Conservation (phyloP, 805 yeast species). For the Groenewaldozyma tartarivorans region DNA sequence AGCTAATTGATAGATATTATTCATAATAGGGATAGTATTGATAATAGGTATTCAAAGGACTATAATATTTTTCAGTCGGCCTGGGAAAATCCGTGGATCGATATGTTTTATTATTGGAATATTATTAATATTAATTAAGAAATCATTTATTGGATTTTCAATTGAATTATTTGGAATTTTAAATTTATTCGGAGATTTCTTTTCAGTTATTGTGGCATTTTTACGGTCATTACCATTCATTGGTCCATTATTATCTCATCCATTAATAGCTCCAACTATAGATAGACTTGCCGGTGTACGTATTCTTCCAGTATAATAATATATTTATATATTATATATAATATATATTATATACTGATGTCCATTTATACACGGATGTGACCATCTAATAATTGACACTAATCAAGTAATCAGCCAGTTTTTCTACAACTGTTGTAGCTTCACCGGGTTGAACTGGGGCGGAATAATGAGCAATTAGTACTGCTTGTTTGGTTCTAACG, state of each 20-base stretch:
- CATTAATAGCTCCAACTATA: slow-evolving; percentile 65
- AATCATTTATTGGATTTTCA: slow-evolving; percentile 76
- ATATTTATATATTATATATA: slow-evolving; percentile 1
- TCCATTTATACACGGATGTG: background rate
- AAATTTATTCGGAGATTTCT: slow-evolving; percentile 87
- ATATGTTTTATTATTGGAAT: slow-evolving; percentile 72
- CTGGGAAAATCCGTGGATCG: slow-evolving; percentile 79
- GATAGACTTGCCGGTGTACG: slow-evolving; percentile 59
- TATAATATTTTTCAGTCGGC: slow-evolving; percentile 72
- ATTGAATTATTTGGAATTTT: slow-evolving; percentile 84
- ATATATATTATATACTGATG: background rate
- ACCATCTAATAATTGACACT: slow-evolving; percentile 60
- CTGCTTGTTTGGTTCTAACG: slow-evolving; percentile 90
- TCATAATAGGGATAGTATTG: slow-evolving; percentile 70
- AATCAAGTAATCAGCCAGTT: slow-evolving; percentile 89
- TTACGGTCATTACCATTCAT: slow-evolving; percentile 79
- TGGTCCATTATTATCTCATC: slow-evolving; percentile 77
- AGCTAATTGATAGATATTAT: slow-evolving; percentile 34
- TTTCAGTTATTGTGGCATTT: slow-evolving; percentile 79
- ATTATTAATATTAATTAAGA: slow-evolving; percentile 58
- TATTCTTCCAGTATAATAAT: slow-evolving; percentile 48
- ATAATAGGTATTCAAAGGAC: slow-evolving; percentile 87
- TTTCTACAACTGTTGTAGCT: slow-evolving; percentile 91
- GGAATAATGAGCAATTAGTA: slow-evolving; percentile 89
- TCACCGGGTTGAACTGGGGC: slow-evolving; percentile 79